A percentile compares a stretch with the other conserved stretches of the same genome.
Evolutionary conservation across 73 alveolate species (phyloP).

Genomic region (Paramecium biaurelia): DNA sequence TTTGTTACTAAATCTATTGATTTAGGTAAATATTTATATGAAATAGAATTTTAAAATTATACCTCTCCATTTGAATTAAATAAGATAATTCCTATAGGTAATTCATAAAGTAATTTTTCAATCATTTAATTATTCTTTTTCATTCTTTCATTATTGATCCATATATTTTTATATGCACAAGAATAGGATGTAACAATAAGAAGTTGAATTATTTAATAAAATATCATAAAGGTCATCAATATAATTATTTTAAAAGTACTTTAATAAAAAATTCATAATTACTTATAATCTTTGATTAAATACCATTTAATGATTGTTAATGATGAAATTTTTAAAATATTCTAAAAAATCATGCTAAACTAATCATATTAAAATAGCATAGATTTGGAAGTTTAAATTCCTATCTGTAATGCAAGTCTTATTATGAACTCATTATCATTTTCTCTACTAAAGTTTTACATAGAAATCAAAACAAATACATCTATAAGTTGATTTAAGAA

Average conservation of each 20-base stretch:
- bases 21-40: constrained; percentile 5
- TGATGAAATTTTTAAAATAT: not conserved
- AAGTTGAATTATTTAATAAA: not conserved
- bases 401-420: not conserved
- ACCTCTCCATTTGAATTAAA: not conserved
- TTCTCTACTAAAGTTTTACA: not conserved
- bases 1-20: not conserved
- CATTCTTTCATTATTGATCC: not conserved
- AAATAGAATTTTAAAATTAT: not conserved
- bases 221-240: not conserved
- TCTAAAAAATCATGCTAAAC: not conserved
- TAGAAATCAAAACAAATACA: not conserved
- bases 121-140: not conserved
- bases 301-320: not conserved
- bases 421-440: not conserved
- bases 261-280: not conserved
- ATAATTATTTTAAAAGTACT: not conserved
- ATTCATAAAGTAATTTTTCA: constrained; percentile 7
- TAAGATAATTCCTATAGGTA: constrained; percentile 5
- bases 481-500: not conserved
- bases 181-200: not conserved
- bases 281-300: constrained; percentile 13
- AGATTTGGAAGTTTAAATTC: not conserved
- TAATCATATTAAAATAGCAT: not conserved
- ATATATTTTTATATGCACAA: not conserved